These are phyloP conservation scores for Taiozyma sp. DNA, from an alignment of 1,139 yeast genomes.

Conservation along the genomic window DNA sequence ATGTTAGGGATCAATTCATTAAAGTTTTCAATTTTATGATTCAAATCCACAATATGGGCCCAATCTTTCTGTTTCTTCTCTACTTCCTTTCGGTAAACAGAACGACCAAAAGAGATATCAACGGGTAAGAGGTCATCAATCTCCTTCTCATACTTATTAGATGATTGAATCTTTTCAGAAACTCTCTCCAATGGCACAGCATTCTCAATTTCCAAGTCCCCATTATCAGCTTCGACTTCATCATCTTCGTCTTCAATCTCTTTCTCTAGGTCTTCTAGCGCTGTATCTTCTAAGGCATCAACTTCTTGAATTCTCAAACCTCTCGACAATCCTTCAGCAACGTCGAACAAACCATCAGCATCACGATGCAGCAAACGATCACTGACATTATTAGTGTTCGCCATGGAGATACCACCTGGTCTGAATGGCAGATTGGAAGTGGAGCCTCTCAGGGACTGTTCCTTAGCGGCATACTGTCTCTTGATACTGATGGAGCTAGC, in stretches of 20 bases:
- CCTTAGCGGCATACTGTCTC: slow-evolving; percentile 61
- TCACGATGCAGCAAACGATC: slow-evolving; percentile 55
- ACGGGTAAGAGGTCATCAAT: slow-evolving; percentile 78
- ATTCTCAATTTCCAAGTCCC: slow-evolving; percentile 1
- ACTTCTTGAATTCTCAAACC: slow-evolving; percentile 43
- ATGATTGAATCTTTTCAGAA: background rate
- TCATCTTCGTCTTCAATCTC: slow-evolving; percentile 23
- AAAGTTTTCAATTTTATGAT: slow-evolving; percentile 80
- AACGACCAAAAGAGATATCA: slow-evolving; percentile 46
- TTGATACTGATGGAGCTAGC: slow-evolving; percentile 69
- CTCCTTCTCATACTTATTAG: slow-evolving; percentile 30
- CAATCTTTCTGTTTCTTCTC: slow-evolving; percentile 45
- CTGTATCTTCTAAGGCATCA: background rate
- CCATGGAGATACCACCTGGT: slow-evolving; percentile 77
- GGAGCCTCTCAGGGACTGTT: slow-evolving; percentile 62
- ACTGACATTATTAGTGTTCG: slow-evolving; percentile 21
- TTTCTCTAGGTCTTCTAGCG: slow-evolving; percentile 10
- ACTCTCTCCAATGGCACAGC: background rate
- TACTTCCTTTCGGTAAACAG: slow-evolving; percentile 28
- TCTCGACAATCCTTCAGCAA: slow-evolving; percentile 78
- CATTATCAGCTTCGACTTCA: slow-evolving; percentile 6
- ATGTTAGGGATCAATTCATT: slow-evolving; percentile 85
- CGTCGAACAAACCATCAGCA: slow-evolving; percentile 68
- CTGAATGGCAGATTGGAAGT: slow-evolving; percentile 82
- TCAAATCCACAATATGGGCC: slow-evolving; percentile 94